A percentile compares a stretch with the other conserved stretches of the same genome.
Conservation (phyloP, 2,329 filamentous ascomycete genomes). For the Orbilia javanica region DNA sequence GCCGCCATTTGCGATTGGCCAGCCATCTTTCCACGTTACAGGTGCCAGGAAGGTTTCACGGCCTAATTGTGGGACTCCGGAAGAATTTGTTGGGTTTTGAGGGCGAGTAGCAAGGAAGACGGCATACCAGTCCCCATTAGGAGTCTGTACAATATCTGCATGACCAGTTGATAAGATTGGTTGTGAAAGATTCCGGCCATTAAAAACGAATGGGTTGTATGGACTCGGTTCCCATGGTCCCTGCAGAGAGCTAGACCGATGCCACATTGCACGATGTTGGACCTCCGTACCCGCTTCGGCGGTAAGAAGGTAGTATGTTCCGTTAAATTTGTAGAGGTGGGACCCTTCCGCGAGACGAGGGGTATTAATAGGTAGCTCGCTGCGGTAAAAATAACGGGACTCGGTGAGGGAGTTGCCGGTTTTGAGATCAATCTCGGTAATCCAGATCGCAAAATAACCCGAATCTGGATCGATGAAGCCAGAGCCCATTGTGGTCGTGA, state of each 20-base stretch:
- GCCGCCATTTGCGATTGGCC: constrained; percentile 70
- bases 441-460: constrained; percentile 69
- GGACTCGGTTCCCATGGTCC: constrained; percentile 75
- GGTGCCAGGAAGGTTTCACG: constrained; percentile 70
- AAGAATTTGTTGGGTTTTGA: constrained; percentile 57
- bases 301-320: constrained; percentile 73
- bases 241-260: constrained; percentile 69
- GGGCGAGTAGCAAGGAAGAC: constrained; percentile 65
- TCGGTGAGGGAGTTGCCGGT: constrained; percentile 66
- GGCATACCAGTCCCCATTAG: constrained; percentile 68
- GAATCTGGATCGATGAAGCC: constrained; percentile 65
- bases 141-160: constrained; percentile 68
- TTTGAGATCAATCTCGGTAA: constrained; percentile 66
- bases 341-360: constrained; percentile 70
- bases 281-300: constrained; percentile 74
- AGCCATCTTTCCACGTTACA: constrained; percentile 69
- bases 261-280: constrained; percentile 73
- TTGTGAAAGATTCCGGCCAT: constrained; percentile 64
- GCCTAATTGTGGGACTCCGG: constrained; percentile 62
- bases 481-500: constrained; percentile 67
- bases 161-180: constrained; percentile 69
- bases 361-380: constrained; percentile 54
- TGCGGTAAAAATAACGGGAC: constrained; percentile 64
- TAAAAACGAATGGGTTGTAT: constrained; percentile 71
- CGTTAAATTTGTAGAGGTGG: constrained; percentile 72